A percentile compares a stretch with the other conserved stretches of the same genome.
These are phyloP conservation scores for Pyricularia sp. DNA, from an alignment of 2,329 filamentous ascomycete genomes.

Conservation along the genomic window DNA sequence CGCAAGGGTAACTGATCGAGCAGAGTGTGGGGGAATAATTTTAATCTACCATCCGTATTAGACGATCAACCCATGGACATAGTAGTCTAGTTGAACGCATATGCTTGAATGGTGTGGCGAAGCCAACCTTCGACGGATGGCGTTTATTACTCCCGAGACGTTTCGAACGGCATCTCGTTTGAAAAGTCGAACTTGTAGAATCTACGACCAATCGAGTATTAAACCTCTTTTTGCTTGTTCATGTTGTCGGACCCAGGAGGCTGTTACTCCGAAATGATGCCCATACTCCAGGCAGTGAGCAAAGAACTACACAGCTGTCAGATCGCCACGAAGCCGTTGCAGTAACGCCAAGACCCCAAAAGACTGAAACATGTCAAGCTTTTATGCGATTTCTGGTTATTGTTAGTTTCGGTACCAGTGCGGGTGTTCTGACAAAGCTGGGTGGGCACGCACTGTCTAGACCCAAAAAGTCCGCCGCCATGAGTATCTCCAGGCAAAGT, in stretches of 20 bases:
- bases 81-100: constrained; percentile 24
- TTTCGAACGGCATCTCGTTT: neutral
- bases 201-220: neutral
- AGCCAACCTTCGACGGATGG: neutral
- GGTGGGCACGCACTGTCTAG: constrained; percentile 40
- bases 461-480: constrained; percentile 65
- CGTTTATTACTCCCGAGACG: neutral
- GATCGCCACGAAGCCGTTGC: neutral
- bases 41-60: constrained; percentile 33
- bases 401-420: neutral
- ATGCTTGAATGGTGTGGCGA: constrained; percentile 26
- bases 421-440: no score
- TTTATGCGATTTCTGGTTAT: neutral
- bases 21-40: constrained; percentile 31
- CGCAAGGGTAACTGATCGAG: constrained; percentile 22
- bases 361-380: neutral
- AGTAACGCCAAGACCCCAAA: neutral
- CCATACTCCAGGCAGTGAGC: neutral
- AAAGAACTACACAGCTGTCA: neutral
- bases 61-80: constrained; percentile 28
- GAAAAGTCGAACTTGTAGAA: neutral
- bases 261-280: neutral
- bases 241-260: neutral
- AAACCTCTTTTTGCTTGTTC: neutral
- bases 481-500: constrained; percentile 63